A percentile compares a stretch with the other conserved stretches of the same genome.
These are phyloP conservation scores for Debaryomyces robertsiae DNA, from an alignment of 1,139 yeast species.

Conservation along the genomic window DNA sequence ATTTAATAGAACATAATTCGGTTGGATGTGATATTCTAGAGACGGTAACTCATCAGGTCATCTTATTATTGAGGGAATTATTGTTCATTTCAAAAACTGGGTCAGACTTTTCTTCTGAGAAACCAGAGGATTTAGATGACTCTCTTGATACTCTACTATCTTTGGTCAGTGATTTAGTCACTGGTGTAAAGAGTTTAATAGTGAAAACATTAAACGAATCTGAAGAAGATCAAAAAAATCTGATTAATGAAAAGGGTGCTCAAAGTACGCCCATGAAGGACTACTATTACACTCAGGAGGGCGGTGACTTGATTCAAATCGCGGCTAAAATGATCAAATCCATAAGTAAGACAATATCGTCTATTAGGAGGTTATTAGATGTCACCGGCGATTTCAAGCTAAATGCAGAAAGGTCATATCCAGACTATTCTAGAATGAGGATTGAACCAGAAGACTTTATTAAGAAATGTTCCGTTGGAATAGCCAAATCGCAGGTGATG, in stretches of 20 bases:
- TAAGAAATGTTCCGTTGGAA: slow-evolving; percentile 61
- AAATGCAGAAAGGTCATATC: slow-evolving; percentile 65
- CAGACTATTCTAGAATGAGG: slow-evolving; percentile 63
- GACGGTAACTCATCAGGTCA: slow-evolving; percentile 66
- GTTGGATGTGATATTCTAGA: slow-evolving; percentile 70
- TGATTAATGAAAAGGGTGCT: slow-evolving; percentile 11
- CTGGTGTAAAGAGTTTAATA: slow-evolving; percentile 64
- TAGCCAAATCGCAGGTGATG: slow-evolving; percentile 48
- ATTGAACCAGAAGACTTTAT: slow-evolving; percentile 68
- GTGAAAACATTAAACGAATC: slow-evolving; percentile 52
- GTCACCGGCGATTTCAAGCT: slow-evolving; percentile 74
- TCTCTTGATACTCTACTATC: slow-evolving; percentile 60
- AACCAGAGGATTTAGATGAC: slow-evolving; percentile 52
- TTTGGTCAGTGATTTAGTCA: slow-evolving; percentile 65
- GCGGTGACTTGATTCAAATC: slow-evolving; percentile 62
- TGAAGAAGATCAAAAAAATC: slow-evolving; percentile 27
- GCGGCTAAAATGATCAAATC: slow-evolving; percentile 66
- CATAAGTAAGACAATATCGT: slow-evolving; percentile 52
- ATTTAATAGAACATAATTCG: slow-evolving; percentile 71
- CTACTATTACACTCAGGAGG: slow-evolving; percentile 65
- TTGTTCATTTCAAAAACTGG: slow-evolving; percentile 63
- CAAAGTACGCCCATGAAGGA: slow-evolving; percentile 18
- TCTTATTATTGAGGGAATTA: slow-evolving; percentile 62
- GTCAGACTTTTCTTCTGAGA: slow-evolving; percentile 42
- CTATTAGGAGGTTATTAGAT: slow-evolving; percentile 43